phyloP scores from a whole-genome alignment of 345 rosid genomes.

The Citrus sp. region DNA sequence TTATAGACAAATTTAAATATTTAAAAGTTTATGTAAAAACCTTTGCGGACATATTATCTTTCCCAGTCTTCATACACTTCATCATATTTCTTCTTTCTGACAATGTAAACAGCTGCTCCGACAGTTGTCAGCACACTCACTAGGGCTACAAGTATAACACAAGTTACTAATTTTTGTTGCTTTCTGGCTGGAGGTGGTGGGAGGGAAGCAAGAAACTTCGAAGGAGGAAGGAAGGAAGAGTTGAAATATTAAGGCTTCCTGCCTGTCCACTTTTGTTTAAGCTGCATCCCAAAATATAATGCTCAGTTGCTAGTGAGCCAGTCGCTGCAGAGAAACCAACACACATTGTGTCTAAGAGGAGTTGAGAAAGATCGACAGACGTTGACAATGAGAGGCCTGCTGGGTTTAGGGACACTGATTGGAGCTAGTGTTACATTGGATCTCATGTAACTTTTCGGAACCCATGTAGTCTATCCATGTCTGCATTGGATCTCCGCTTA shows the following conservation, averaged over 20 bases:
- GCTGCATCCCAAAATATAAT: background rate
- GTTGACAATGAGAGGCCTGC: conserved; percentile 12
- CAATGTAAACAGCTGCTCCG: conserved; percentile 17
- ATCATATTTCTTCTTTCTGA: conserved; percentile 40
- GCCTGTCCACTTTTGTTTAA: background rate
- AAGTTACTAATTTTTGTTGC: background rate
- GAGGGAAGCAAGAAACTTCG: background rate
- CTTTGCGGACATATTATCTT: too few species aligned
- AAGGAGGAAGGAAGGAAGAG: background rate
- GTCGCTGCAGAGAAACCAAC: background rate
- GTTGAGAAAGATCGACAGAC: conserved; percentile 20
- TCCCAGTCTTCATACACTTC: conserved; percentile 49
- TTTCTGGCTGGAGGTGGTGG: background rate
- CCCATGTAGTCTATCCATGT: background rate
- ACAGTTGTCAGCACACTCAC: background rate
- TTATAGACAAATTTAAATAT: too few species aligned
- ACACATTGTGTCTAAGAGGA: background rate
- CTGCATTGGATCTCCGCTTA: background rate
- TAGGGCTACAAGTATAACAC: background rate
- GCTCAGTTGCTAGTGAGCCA: background rate
- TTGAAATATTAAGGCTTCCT: background rate
- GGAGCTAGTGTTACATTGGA: conserved; percentile 20
- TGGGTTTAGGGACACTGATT: too few species aligned
- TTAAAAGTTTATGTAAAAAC: too few species aligned
- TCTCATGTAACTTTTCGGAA: background rate